Conservation (phyloP, 805 yeast genomes). For the Teunomyces atbi region DNA sequence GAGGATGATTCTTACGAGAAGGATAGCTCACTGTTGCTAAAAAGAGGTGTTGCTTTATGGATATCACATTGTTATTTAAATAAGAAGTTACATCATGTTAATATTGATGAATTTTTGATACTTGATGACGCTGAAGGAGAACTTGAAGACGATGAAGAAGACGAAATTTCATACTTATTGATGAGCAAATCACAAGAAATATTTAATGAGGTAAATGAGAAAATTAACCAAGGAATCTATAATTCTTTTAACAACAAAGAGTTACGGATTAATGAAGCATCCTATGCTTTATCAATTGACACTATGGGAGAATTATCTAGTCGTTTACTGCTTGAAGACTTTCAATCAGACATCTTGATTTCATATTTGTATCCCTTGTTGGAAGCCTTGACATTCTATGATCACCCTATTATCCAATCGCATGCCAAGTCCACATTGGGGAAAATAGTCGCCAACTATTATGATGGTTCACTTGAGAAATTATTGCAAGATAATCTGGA, state of each 20-base stretch:
- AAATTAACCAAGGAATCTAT: neutral
- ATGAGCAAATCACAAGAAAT: conserved; percentile 41
- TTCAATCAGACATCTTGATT: conserved; percentile 53
- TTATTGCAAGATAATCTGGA: conserved; percentile 71
- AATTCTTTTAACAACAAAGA: conserved; percentile 6
- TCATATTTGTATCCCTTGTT: conserved; percentile 72
- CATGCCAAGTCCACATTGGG: conserved; percentile 60
- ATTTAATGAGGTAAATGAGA: conserved; percentile 31
- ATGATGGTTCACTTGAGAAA: conserved; percentile 50
- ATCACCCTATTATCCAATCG: conserved; percentile 43
- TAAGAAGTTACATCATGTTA: conserved; percentile 22
- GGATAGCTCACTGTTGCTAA: conserved; percentile 3
- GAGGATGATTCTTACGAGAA: conserved; percentile 7
- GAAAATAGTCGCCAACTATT: conserved; percentile 42
- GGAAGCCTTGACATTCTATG: conserved; percentile 62
- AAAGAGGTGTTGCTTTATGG: conserved; percentile 28
- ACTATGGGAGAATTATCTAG: conserved; percentile 37
- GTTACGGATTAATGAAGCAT: conserved; percentile 17
- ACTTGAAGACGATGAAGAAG: conserved; percentile 10
- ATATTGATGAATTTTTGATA: conserved; percentile 13
- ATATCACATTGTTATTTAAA: conserved; percentile 23
- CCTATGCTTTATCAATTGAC: conserved; percentile 44
- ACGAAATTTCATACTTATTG: conserved; percentile 29
- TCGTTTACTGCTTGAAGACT: conserved; percentile 25
- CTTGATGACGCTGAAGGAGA: conserved; percentile 21